Evolutionary conservation across 495 filamentous ascomycete genomes (phyloP).

Genomic region (Amorphotheca resinae): DNA sequence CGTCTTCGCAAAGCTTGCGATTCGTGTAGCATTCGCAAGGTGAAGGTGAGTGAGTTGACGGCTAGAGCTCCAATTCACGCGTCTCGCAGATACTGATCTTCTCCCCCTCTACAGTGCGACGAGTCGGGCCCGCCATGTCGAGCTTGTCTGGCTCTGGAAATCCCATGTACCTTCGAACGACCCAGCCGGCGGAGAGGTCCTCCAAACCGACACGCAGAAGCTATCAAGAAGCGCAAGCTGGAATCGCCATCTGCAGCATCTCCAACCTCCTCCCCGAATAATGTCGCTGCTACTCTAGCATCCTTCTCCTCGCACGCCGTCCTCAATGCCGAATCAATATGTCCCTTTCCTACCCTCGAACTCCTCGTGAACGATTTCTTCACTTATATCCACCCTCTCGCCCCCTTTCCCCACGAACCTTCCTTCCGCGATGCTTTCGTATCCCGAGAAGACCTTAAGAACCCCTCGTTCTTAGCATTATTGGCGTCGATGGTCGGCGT

Average conservation of each 20-base stretch:
- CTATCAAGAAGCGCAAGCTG: conserved; percentile 55
- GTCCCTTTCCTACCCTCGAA: conserved; percentile 50
- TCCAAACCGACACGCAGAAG: conserved; percentile 75
- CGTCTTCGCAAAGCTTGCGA: conserved; percentile 72
- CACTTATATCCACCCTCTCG: conserved; percentile 78
- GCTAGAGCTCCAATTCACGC: neutral
- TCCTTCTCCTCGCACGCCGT: conserved; percentile 23
- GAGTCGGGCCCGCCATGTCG: conserved; percentile 67
- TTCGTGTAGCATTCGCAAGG: conserved; percentile 73
- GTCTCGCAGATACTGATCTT: neutral
- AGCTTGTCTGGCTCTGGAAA: conserved; percentile 63
- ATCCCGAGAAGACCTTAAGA: conserved; percentile 55
- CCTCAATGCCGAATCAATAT: conserved; percentile 57
- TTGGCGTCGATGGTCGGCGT: conserved; percentile 70
- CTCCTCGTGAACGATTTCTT: conserved; percentile 78
- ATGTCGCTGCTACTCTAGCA: conserved; percentile 36
- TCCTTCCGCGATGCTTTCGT: conserved; percentile 65
- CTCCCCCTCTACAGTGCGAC: conserved; percentile 47
- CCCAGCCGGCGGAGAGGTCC: conserved; percentile 72
- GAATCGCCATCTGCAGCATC: conserved; percentile 25
- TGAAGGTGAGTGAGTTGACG: conserved; percentile 48
- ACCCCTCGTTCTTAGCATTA: conserved; percentile 59
- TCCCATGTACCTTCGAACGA: conserved; percentile 73
- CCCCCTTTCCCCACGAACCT: conserved; percentile 75
- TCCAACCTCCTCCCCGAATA: conserved; percentile 36